These are phyloP conservation scores for Danielia reshetovae DNA, from an alignment of 805 yeast genomes.

Conservation along the genomic window DNA sequence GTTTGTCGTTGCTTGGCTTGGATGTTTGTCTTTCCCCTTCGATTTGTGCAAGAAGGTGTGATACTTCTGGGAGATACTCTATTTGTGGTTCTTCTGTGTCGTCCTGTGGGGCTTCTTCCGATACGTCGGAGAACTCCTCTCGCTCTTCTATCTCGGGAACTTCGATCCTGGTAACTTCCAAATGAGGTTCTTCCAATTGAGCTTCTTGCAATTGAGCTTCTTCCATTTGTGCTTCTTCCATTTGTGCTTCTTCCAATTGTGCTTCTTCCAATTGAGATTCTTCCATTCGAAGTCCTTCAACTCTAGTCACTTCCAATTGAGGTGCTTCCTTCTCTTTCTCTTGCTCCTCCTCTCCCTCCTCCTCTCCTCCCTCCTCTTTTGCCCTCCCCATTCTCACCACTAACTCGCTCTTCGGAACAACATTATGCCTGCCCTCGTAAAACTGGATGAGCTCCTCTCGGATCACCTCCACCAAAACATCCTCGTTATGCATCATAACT, in stretches of 20 bases:
- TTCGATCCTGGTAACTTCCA: not conserved
- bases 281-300: too few relatives aligned
- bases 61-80: too few relatives aligned
- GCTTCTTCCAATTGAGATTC: too few relatives aligned
- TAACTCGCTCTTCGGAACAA: slow-evolving; percentile 30
- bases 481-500: slow-evolving; percentile 65
- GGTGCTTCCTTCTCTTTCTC: slow-evolving; percentile 6
- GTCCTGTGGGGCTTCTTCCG: too few relatives aligned
- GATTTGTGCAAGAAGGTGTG: too few relatives aligned
- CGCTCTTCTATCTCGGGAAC: too few relatives aligned
- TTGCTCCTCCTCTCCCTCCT: slow-evolving; percentile 2
- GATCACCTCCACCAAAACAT: slow-evolving; percentile 50
- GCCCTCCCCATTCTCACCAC: slow-evolving; percentile 16
- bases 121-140: too few relatives aligned
- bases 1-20: too few relatives aligned
- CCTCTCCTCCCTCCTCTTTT: slow-evolving; percentile 2
- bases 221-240: too few relatives aligned
- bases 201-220: slow-evolving; percentile 7
- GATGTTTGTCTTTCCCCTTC: too few relatives aligned
- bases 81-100: too few relatives aligned
- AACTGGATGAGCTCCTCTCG: slow-evolving; percentile 45
- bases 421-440: slow-evolving; percentile 39
- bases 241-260: too few relatives aligned
- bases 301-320: not conserved
- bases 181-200: slow-evolving; percentile 3